Percentiles rank a stretch among this genome's conserved stretches.
Evolutionary conservation across 2,329 filamentous ascomycete genomes (phyloP).

Genomic region (Penicillium sp.): DNA sequence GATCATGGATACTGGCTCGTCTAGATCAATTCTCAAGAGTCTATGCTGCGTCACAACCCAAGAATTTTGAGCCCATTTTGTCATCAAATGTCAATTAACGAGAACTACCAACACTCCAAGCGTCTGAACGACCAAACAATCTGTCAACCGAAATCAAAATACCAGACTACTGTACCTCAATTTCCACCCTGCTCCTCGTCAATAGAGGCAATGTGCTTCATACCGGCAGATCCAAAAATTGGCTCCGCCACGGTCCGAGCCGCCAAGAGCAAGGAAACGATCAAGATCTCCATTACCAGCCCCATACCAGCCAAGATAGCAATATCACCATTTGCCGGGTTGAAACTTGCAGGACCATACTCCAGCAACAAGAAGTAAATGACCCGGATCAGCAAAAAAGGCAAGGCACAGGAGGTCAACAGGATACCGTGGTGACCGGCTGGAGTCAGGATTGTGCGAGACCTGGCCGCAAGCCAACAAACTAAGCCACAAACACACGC

Average conservation of each 20-base stretch:
- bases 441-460: conserved; percentile 26
- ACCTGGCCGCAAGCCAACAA: conserved; percentile 28
- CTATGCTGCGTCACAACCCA: conserved; percentile 34
- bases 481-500: conserved; percentile 32
- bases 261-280: conserved; percentile 27
- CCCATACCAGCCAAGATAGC: conserved; percentile 32
- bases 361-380: conserved; percentile 32
- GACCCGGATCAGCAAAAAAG: conserved; percentile 33
- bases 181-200: conserved; percentile 13
- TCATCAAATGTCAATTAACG: conserved; percentile 7
- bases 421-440: conserved; percentile 29
- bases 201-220: conserved; percentile 7
- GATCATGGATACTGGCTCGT: conserved; percentile 33
- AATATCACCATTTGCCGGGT: conserved; percentile 24
- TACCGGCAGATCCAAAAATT: conserved; percentile 12
- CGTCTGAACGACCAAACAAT: not conserved
- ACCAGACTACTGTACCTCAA: conserved; percentile 4
- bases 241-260: conserved; percentile 34
- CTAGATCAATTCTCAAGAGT: conserved; percentile 33
- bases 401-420: conserved; percentile 27
- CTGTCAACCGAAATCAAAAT: not conserved
- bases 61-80: conserved; percentile 22
- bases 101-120: not conserved
- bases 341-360: conserved; percentile 29
- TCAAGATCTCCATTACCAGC: conserved; percentile 36